Evolutionary conservation across 164 flowering plant species (phyloP), one percentile per base, ranked within the genome.

Genomic region (Malania oleifera): DNA sequence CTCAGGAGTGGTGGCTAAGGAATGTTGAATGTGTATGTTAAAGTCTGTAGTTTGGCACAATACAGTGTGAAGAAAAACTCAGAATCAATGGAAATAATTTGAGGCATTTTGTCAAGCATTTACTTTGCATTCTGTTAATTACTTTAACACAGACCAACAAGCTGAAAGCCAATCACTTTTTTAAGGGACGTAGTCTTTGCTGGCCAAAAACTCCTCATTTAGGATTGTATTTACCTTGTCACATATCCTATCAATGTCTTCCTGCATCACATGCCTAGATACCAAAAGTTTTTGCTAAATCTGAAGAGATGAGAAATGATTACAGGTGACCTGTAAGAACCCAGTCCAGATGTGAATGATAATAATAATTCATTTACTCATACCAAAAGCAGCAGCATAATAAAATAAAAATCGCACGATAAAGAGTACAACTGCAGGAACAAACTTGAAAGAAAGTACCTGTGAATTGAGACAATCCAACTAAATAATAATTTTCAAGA

Each of bases 131-230:
- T n/a, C n/a, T n/a, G n/a, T n/a, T n/a, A n/a, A n/a, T n/a, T n/a
- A n/a, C n/a, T n/a, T n/a, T n/a, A n/a, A n/a, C n/a, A n/a, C n/a
- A 77, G 86, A 28, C 99, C 99, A 91, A 63, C 78, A 80, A 62
- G 97, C 86, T 5, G 97, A 76, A 72, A 93, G 96, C 99, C 92
- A 95, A 67, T 95, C 99, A 73, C 97, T 83, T 68, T 72, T 83
- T 44, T 70, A 63, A 12, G 89, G 91, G 52, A 86, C 80, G 76
- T 86, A 81, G 47, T 86, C 93, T 78, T 95, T 91, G 80, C 99
- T 95, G 26, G 76, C 80, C 43, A 74, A 0, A 48, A 85, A 95
- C 69, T 95, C 99, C 68, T 95, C 91, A 66, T 86, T 88, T 39
- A 91, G 88, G 56, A 95, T 95, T 57, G 75, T 17, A 52, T 65